phyloP scores from a whole-genome alignment of 1,284 basidiomycete genomes.

The Melampsora americana region DNA sequence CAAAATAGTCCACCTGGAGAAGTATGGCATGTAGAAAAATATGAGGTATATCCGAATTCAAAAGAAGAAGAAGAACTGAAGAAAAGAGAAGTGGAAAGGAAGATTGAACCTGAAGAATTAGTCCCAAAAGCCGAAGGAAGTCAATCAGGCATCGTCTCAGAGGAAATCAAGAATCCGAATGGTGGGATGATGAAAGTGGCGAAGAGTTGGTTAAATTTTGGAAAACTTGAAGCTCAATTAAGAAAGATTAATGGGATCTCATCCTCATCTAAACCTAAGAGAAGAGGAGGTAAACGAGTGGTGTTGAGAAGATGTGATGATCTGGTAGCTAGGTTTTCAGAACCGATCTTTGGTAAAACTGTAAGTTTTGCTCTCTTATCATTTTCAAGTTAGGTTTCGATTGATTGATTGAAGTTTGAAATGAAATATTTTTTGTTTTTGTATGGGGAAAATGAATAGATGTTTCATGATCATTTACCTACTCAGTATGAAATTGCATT shows the following conservation, averaged over 20 bases:
- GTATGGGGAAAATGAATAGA: not conserved
- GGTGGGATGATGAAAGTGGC: too few species aligned
- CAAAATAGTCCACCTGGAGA: slow-evolving; percentile 25
- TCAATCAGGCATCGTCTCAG: not conserved
- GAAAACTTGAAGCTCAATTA: too few species aligned
- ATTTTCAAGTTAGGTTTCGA: not conserved
- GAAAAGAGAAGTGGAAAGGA: slow-evolving; percentile 28
- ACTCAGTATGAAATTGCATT: slow-evolving; percentile 36
- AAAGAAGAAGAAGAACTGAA: slow-evolving; percentile 45
- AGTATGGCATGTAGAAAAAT: slow-evolving; percentile 54
- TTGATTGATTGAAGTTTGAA: too few species aligned
- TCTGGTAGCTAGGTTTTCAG: slow-evolving; percentile 58
- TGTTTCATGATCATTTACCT: slow-evolving; percentile 41
- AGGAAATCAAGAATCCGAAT: not conserved
- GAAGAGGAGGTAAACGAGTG: slow-evolving; percentile 55
- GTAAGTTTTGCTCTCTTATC: slow-evolving; percentile 4
- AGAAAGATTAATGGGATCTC: not conserved
- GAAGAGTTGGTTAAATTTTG: too few species aligned
- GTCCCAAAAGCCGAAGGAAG: not conserved
- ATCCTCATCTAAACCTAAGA: not conserved
- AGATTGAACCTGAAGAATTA: not conserved
- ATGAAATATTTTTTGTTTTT: not conserved
- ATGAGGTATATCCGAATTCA: slow-evolving; percentile 54
- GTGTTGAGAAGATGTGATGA: slow-evolving; percentile 57
- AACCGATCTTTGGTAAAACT: slow-evolving; percentile 54